These are phyloP conservation scores for Neonectria faginata DNA, from an alignment of 2,329 filamentous ascomycete species.

Conservation along the genomic window DNA sequence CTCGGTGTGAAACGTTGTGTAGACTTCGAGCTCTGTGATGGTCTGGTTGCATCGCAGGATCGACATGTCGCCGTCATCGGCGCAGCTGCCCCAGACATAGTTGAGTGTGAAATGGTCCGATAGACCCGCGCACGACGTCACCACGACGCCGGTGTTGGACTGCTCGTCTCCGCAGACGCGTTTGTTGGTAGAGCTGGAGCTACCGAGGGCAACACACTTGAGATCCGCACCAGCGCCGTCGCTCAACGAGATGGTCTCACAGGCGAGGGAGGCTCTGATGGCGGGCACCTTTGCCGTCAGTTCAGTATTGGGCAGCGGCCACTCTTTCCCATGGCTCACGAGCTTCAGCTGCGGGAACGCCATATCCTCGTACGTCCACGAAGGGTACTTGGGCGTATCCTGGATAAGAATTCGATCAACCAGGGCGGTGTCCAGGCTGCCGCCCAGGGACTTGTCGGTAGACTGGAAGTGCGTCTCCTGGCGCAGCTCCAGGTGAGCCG, in stretches of 20 bases:
- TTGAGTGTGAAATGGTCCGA: conserved; percentile 35
- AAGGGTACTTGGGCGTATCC: conserved; percentile 40
- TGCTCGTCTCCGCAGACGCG: conserved; percentile 34
- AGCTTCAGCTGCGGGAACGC: conserved; percentile 41
- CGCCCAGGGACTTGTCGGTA: conserved; percentile 33
- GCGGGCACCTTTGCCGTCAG: conserved; percentile 38
- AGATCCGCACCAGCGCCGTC: conserved; percentile 31
- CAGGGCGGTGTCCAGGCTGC: conserved; percentile 29
- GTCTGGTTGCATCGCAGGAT: conserved; percentile 44
- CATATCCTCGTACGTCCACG: conserved; percentile 44
- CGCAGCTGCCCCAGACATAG: conserved; percentile 46
- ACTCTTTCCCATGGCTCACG: conserved; percentile 29
- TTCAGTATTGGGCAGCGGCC: conserved; percentile 42
- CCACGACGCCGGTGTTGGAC: conserved; percentile 38
- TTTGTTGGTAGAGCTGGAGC: conserved; percentile 31
- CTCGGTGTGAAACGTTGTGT: conserved; percentile 42
- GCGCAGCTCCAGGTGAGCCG: conserved; percentile 37
- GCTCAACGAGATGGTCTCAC: conserved; percentile 35
- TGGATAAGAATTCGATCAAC: conserved; percentile 37
- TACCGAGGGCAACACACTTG: conserved; percentile 37
- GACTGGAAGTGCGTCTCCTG: conserved; percentile 40
- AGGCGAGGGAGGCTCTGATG: conserved; percentile 35
- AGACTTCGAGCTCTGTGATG: conserved; percentile 36
- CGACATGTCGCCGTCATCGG: conserved; percentile 32
- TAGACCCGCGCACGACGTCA: conserved; percentile 39